phyloP scores from a whole-genome alignment of 768 basidiomycete genomes.

The Chalciporus chontae region DNA sequence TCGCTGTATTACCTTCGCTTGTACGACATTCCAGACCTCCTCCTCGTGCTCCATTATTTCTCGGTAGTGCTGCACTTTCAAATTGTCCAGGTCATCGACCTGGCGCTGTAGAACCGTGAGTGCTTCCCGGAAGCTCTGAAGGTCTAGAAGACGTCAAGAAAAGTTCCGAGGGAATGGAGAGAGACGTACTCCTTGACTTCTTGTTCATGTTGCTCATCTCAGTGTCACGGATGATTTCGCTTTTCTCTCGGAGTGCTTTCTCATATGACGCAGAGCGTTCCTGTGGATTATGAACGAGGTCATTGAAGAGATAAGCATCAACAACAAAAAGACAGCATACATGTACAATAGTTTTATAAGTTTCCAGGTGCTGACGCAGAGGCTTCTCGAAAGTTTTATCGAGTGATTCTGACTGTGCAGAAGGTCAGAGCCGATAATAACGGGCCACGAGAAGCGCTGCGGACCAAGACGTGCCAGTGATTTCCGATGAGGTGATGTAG shows the following conservation, averaged over 20 bases:
- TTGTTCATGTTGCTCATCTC: constrained; percentile 82
- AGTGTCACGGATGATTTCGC: constrained; percentile 77
- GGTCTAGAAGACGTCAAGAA: constrained; percentile 47
- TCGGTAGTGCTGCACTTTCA: constrained; percentile 83
- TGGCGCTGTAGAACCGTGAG: constrained; percentile 77
- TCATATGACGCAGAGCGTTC: constrained; percentile 87
- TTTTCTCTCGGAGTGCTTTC: constrained; percentile 76
- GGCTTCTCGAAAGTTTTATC: constrained; percentile 90
- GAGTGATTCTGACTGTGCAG: constrained; percentile 69
- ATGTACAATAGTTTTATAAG: constrained; percentile 68
- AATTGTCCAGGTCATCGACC: constrained; percentile 85
- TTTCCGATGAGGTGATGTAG: constrained; percentile 90
- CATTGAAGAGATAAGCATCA: background rate
- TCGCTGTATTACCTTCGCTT: constrained; percentile 61
- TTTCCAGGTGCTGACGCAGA: constrained; percentile 77
- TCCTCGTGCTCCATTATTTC: constrained; percentile 92
- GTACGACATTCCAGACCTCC: constrained; percentile 91
- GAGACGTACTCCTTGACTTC: constrained; percentile 74
- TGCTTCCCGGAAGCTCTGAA: constrained; percentile 86
- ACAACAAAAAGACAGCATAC: constrained; percentile 39
- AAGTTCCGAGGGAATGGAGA: constrained; percentile 5
- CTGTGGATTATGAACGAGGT: constrained; percentile 34
- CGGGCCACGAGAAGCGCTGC: constrained; percentile 26
- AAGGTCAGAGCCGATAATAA: constrained; percentile 3
- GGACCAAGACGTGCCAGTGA: constrained; percentile 86